Evolutionary conservation across 2,329 filamentous ascomycete genomes (phyloP).

Genomic region (Fusarium poae): DNA sequence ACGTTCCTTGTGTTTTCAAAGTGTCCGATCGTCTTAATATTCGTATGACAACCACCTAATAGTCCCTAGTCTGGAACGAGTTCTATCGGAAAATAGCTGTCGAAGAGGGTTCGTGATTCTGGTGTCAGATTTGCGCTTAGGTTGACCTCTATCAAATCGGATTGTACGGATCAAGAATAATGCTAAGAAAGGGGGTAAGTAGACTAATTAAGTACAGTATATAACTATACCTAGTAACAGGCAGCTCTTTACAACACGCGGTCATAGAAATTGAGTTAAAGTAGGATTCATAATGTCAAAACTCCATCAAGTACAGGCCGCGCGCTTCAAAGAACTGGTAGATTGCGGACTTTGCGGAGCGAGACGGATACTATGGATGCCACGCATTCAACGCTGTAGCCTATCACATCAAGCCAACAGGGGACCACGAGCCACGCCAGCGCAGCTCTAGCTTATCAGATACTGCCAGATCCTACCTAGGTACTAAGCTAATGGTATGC

Average conservation of each 20-base stretch:
- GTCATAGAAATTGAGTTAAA: constrained; percentile 9
- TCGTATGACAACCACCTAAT: neutral
- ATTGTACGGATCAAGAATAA: neutral
- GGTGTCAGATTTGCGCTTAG: neutral
- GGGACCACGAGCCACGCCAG: constrained; percentile 26
- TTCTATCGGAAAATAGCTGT: neutral
- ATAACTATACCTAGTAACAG: neutral
- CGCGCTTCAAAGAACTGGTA: constrained; percentile 12
- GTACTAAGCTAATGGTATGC: constrained; percentile 32
- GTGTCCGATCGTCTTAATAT: constrained; percentile 1
- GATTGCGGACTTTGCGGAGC: constrained; percentile 38
- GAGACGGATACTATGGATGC: constrained; percentile 27
- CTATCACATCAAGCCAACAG: constrained; percentile 17
- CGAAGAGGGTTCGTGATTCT: neutral
- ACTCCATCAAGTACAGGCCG: constrained; percentile 1
- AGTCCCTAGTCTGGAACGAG: neutral
- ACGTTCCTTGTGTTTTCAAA: neutral
- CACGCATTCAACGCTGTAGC: constrained; percentile 11
- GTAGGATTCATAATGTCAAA: constrained; percentile 16
- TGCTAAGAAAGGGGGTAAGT: constrained; percentile 6
- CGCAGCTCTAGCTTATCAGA: constrained; percentile 40
- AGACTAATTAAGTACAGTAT: neutral
- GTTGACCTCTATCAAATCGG: neutral
- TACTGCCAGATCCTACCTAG: constrained; percentile 39
- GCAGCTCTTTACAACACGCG: constrained; percentile 7